Evolutionary conservation across 2,329 filamentous ascomycete species (phyloP).

Genomic region (Nigrospora osmanthi): DNA sequence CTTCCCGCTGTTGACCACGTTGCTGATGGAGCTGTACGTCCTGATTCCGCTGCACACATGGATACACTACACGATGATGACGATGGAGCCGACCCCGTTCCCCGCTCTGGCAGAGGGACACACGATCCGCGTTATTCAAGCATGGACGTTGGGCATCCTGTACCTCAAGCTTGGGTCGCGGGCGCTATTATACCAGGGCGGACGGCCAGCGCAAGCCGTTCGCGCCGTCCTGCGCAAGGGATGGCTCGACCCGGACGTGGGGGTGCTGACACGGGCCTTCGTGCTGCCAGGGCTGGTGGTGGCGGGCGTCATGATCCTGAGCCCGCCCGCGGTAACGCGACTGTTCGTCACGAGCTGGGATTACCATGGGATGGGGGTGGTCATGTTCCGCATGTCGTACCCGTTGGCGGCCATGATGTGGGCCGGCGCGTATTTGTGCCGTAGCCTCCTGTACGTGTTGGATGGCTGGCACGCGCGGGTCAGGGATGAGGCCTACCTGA

Average conservation of each 20-base stretch:
- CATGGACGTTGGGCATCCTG: slow-evolving; percentile 88
- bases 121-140: slow-evolving; percentile 79
- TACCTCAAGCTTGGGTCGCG: slow-evolving; percentile 77
- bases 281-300: slow-evolving; percentile 65
- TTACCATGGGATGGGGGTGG: slow-evolving; percentile 14
- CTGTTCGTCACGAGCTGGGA: no score
- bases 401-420: slow-evolving; percentile 52
- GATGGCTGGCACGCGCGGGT: slow-evolving; percentile 74
- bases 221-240: slow-evolving; percentile 66
- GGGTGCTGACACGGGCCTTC: slow-evolving; percentile 76
- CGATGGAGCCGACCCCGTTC: slow-evolving; percentile 16
- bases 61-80: slow-evolving; percentile 33
- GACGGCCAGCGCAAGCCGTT: slow-evolving; percentile 66
- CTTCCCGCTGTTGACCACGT: slow-evolving; percentile 71
- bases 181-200: slow-evolving; percentile 58
- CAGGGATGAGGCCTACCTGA: slow-evolving; percentile 90
- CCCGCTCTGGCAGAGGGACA: slow-evolving; percentile 36
- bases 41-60: slow-evolving; percentile 82
- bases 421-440: slow-evolving; percentile 33
- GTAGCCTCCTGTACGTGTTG: slow-evolving; percentile 53
- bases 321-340: slow-evolving; percentile 12
- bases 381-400: slow-evolving; percentile 57
- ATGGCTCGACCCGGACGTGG: slow-evolving; percentile 70
- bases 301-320: slow-evolving; percentile 49
- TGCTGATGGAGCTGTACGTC: slow-evolving; percentile 81